These are phyloP conservation scores for Aspergillus viridinutans DNA, from an alignment of 2,329 filamentous ascomycete species.

Conservation along the genomic window DNA sequence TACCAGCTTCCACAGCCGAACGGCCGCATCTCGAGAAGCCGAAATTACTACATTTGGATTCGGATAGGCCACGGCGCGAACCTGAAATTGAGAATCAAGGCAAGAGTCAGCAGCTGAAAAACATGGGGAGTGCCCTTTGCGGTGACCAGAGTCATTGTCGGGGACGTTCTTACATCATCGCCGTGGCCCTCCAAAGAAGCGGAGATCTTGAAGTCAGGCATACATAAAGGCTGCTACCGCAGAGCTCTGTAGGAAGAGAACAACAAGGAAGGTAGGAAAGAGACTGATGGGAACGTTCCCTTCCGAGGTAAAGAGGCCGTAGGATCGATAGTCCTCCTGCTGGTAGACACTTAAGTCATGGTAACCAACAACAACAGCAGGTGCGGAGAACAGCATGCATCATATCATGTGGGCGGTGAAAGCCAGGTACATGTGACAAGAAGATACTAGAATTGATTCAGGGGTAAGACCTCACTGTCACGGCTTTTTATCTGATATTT, in stretches of 20 bases:
- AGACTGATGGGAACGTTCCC: background rate
- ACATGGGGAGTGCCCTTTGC: constrained; percentile 7
- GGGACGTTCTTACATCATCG: constrained; percentile 69
- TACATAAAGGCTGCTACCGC: constrained; percentile 37
- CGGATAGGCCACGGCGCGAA: constrained; percentile 80
- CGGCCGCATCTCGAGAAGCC: constrained; percentile 85
- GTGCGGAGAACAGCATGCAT: constrained; percentile 14
- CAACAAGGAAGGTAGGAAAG: background rate
- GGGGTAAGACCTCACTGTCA: background rate
- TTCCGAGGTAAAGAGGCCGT: background rate
- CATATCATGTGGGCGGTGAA: constrained; percentile 32
- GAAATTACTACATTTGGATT: constrained; percentile 69
- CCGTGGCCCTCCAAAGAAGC: constrained; percentile 85
- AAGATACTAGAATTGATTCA: constrained; percentile 22
- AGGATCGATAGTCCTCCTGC: constrained; percentile 8
- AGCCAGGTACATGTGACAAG: constrained; percentile 6
- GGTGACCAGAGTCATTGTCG: constrained; percentile 12
- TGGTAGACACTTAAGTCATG: constrained; percentile 11
- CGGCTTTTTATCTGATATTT: background rate
- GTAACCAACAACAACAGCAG: constrained; percentile 19
- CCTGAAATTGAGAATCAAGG: constrained; percentile 56
- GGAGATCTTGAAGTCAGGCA: constrained; percentile 89
- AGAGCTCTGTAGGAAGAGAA: constrained; percentile 1
- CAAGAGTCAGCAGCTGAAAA: constrained; percentile 53
- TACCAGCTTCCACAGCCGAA: constrained; percentile 75